Percentiles rank a stretch among this genome's conserved stretches.
phyloP scores from a whole-genome alignment of 2,329 filamentous ascomycete genomes.

The Aspergillus fumigatiaffinis region DNA sequence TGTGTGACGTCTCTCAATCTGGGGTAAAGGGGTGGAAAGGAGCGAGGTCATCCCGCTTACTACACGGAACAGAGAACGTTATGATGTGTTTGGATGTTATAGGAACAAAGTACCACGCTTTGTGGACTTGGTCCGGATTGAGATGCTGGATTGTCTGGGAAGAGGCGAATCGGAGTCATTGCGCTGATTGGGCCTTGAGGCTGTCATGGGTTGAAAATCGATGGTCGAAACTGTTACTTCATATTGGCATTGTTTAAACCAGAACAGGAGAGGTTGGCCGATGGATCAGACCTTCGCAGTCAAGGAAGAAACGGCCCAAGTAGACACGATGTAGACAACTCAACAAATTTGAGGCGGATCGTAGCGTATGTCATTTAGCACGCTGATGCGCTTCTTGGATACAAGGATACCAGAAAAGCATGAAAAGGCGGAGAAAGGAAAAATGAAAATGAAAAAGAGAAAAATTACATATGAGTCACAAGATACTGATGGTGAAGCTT shows the following conservation, averaged over 20 bases:
- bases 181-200: background rate
- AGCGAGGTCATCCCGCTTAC: background rate
- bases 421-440: background rate
- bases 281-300: background rate
- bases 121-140: background rate
- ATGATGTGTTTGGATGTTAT: constrained; percentile 7
- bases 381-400: background rate
- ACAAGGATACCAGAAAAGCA: background rate
- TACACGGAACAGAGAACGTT: background rate
- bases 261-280: too few species aligned
- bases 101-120: background rate
- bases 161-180: background rate
- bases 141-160: background rate
- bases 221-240: too few species aligned
- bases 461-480: background rate
- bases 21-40: constrained; percentile 9
- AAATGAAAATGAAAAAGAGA: background rate
- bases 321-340: background rate
- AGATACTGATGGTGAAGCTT: background rate
- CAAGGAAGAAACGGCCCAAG: background rate
- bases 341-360: background rate
- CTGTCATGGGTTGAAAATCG: too few species aligned
- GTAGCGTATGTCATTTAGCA: background rate
- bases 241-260: too few species aligned
- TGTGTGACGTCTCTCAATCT: constrained; percentile 15